Evolutionary conservation across 2,329 filamentous ascomycete genomes (phyloP).

Genomic region (Malbranchea zuffiana): DNA sequence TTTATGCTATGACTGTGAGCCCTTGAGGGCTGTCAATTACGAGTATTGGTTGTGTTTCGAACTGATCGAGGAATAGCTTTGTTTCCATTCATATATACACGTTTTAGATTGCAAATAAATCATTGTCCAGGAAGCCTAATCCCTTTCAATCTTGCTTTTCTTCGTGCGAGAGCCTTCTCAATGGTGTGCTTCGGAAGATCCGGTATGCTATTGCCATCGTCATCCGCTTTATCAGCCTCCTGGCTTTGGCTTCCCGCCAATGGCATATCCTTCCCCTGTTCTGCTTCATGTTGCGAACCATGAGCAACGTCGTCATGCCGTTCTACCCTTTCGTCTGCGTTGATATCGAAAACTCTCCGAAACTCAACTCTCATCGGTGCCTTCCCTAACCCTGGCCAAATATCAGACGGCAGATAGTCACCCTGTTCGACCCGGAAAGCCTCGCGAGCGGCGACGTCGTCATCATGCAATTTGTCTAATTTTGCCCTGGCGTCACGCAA

Average conservation of each 20-base stretch:
- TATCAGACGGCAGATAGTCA: slow-evolving; percentile 74
- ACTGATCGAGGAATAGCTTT: no score
- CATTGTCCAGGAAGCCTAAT: no score
- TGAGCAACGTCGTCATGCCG: slow-evolving; percentile 7
- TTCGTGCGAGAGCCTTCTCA: slow-evolving; percentile 33
- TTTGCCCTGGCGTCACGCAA: slow-evolving; percentile 67
- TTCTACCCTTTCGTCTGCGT: neutral
- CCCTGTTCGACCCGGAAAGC: slow-evolving; percentile 72
- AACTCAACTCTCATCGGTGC: slow-evolving; percentile 42
- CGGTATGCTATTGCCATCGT: slow-evolving; percentile 31
- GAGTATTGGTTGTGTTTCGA: no score
- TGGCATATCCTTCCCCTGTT: neutral
- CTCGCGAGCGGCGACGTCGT: slow-evolving; percentile 63
- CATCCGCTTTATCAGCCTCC: slow-evolving; percentile 12
- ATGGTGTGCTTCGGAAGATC: slow-evolving; percentile 33
- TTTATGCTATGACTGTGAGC: no score
- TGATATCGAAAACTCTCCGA: slow-evolving; percentile 25
- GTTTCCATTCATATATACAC: no score
- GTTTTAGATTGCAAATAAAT: no score
- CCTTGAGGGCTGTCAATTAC: no score
- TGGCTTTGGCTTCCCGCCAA: neutral
- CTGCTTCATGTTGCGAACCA: neutral
- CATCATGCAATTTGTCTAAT: slow-evolving; percentile 61
- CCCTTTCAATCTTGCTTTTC: slow-evolving; percentile 19
- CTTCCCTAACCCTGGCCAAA: slow-evolving; percentile 65